phyloP scores from a whole-genome alignment of 192 early-diverging fungal species.

The Podila clonocystis region DNA sequence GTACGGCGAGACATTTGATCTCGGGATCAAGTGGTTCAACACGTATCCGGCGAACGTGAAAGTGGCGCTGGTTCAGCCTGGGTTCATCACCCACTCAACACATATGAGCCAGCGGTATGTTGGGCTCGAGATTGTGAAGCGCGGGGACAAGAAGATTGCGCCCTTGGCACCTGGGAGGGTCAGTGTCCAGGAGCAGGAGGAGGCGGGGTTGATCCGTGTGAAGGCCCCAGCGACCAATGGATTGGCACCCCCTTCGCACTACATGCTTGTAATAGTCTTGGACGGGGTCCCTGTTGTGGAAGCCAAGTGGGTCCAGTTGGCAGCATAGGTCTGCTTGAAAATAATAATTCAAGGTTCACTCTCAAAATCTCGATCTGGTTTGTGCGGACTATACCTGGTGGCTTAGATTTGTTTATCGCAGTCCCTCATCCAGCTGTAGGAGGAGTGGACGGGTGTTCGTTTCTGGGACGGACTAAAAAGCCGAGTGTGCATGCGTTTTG shows the following conservation, averaged over 20 bases:
- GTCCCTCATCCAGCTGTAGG: too few species aligned
- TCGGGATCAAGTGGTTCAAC: conserved; percentile 23
- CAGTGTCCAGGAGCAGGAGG: conserved; percentile 1
- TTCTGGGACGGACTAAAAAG: too few species aligned
- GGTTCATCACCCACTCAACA: conserved; percentile 62
- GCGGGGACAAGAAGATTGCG: conserved; percentile 6
- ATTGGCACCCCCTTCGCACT: conserved; percentile 34
- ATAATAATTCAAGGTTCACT: background rate
- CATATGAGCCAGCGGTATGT: conserved; percentile 66
- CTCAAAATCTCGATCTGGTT: too few species aligned
- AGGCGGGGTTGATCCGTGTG: conserved; percentile 19
- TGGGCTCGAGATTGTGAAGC: conserved; percentile 29
- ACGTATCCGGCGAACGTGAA: conserved; percentile 31
- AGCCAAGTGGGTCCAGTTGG: conserved; percentile 44
- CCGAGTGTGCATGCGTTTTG: too few species aligned
- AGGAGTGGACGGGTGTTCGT: too few species aligned
- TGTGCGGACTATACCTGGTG: background rate
- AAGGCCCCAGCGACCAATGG: conserved; percentile 41
- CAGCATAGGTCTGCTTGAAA: conserved; percentile 2
- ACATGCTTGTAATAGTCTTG: conserved; percentile 41
- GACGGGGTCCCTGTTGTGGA: conserved; percentile 40
- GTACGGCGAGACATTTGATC: conserved; percentile 36
- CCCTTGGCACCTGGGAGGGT: background rate
- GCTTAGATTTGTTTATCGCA: conserved; percentile 4
- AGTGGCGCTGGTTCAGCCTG: conserved; percentile 57